These are phyloP conservation scores for Breviolum minutum DNA, from an alignment of 73 alveolate species.

Conservation along the genomic window DNA sequence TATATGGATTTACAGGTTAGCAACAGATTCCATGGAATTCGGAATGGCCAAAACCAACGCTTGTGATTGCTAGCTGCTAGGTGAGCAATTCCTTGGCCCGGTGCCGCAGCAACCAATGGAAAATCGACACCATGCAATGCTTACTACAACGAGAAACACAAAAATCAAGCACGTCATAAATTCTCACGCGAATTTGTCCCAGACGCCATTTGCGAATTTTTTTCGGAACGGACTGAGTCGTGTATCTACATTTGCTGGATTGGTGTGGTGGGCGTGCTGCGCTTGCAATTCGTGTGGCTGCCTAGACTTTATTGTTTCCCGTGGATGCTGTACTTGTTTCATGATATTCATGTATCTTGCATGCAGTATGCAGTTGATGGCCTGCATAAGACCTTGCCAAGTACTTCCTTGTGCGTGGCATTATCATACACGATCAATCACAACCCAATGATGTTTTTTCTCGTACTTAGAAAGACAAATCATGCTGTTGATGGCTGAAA, in stretches of 20 bases:
- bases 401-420: background rate
- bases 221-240: background rate
- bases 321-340: background rate
- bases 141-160: background rate
- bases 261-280: slow-evolving; percentile 84
- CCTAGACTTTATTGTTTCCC: background rate
- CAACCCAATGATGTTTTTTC: no score
- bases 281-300: slow-evolving; percentile 52
- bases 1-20: no score
- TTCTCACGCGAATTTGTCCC: background rate
- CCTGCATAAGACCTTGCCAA: background rate
- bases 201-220: background rate
- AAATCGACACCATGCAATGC: background rate
- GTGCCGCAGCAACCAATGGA: background rate
- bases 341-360: no score
- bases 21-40: no score
- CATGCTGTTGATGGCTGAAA: no score
- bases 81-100: slow-evolving; percentile 30
- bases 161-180: no score
- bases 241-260: slow-evolving; percentile 75
- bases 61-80: background rate
- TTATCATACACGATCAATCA: background rate
- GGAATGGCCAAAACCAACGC: no score
- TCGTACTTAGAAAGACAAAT: no score
- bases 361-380: no score